These are phyloP conservation scores for Umbilicaria muhlenbergii DNA, from an alignment of 495 filamentous ascomycete species.

Conservation along the genomic window DNA sequence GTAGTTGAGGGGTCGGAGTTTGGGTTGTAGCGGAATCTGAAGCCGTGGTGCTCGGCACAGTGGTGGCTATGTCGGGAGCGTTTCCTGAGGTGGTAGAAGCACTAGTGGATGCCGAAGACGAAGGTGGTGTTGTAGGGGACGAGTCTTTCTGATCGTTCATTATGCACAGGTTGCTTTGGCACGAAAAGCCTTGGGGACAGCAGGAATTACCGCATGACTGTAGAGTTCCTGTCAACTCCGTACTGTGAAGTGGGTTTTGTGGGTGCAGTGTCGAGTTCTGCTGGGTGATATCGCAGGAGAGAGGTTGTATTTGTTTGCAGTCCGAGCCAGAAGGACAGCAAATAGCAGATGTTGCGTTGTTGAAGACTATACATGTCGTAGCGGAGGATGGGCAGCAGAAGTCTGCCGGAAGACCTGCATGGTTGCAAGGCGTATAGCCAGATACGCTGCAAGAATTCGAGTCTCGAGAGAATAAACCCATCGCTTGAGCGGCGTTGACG, in stretches of 20 bases:
- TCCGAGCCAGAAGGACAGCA: slow-evolving; percentile 55
- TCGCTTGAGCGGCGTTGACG: slow-evolving; percentile 17
- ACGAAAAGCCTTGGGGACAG: slow-evolving; percentile 68
- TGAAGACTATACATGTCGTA: slow-evolving; percentile 48
- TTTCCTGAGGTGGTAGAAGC: slow-evolving; percentile 11
- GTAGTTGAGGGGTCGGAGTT: slow-evolving; percentile 4
- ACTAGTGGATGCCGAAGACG: slow-evolving; percentile 17
- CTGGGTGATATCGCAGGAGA: slow-evolving; percentile 50
- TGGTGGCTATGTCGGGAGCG: slow-evolving; percentile 6
- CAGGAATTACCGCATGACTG: slow-evolving; percentile 43
- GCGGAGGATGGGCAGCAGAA: slow-evolving; percentile 57
- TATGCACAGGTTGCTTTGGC: slow-evolving; percentile 30
- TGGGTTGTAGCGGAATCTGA: slow-evolving; percentile 11
- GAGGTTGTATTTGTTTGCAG: slow-evolving; percentile 51
- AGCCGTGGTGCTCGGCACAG: slow-evolving; percentile 6
- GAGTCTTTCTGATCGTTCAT: slow-evolving; percentile 21
- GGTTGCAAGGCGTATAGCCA: slow-evolving; percentile 32
- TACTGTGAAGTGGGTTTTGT: slow-evolving; percentile 54
- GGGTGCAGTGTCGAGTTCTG: slow-evolving; percentile 50
- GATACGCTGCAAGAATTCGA: slow-evolving; percentile 28
- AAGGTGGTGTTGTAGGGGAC: slow-evolving; percentile 13
- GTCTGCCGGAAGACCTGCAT: slow-evolving; percentile 39
- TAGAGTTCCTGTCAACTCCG: slow-evolving; percentile 37
- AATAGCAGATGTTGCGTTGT: slow-evolving; percentile 49
- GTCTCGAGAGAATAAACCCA: slow-evolving; percentile 20